These are phyloP conservation scores for Flaveria floridana DNA, from an alignment of 140 eudicot species.

Conservation along the genomic window DNA sequence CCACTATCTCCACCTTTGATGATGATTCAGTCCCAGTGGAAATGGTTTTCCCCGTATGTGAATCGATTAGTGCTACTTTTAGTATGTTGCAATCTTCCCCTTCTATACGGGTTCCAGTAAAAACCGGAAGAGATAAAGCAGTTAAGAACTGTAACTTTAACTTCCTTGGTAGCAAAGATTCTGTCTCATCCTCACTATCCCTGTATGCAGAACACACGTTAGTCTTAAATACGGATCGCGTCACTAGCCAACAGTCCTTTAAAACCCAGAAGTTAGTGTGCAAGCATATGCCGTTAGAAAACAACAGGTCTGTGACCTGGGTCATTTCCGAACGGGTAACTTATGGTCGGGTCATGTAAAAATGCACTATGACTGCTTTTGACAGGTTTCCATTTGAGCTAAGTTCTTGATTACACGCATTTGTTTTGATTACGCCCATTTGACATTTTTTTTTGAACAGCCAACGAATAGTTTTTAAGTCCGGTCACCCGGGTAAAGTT, in stretches of 20 bases:
- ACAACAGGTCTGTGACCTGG: too few species aligned
- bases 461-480: too few species aligned
- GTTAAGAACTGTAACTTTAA: constrained; percentile 44
- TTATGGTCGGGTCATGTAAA: background rate
- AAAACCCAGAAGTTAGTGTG: background rate
- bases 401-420: background rate
- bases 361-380: background rate
- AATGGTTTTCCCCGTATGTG: constrained; percentile 40
- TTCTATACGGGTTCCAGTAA: constrained; percentile 49
- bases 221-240: background rate
- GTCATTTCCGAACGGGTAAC: background rate
- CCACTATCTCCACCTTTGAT: constrained; percentile 51
- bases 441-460: too few species aligned
- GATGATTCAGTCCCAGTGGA: constrained; percentile 46
- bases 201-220: constrained; percentile 29
- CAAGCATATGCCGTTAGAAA: too few species aligned
- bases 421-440: background rate
- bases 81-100: constrained; percentile 41
- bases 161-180: constrained; percentile 28
- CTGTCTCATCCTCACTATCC: constrained; percentile 41
- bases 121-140: constrained; percentile 43
- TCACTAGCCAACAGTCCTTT: background rate
- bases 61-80: constrained; percentile 45
- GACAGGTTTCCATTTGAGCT: background rate
- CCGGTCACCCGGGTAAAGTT: too few species aligned